These are phyloP conservation scores for Triadica sebifera DNA, from an alignment of 345 rosid genomes.

Conservation along the genomic window DNA sequence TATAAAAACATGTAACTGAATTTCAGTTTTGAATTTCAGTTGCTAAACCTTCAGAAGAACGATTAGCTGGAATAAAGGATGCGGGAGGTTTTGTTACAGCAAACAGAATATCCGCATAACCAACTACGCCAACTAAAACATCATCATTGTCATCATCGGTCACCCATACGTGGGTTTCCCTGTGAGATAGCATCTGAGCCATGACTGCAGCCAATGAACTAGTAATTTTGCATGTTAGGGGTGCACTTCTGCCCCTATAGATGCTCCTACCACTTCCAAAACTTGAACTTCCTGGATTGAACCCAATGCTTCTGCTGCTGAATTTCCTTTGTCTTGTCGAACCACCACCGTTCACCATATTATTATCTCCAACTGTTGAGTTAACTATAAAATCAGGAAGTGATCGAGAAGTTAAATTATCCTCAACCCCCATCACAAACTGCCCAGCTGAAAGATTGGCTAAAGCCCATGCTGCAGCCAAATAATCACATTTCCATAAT, in stretches of 20 bases:
- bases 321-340: slow-evolving; percentile 59
- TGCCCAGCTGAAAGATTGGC: slow-evolving; percentile 90
- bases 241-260: slow-evolving; percentile 93
- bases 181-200: slow-evolving; percentile 98
- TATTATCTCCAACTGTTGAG: slow-evolving; percentile 38
- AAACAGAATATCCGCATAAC: slow-evolving; percentile 74
- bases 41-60: slow-evolving; percentile 38
- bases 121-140: slow-evolving; percentile 75
- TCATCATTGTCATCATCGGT: slow-evolving; percentile 78
- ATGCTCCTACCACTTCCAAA: slow-evolving; percentile 66
- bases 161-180: slow-evolving; percentile 97
- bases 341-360: slow-evolving; percentile 27
- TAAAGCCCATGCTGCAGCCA: slow-evolving; percentile 91
- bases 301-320: slow-evolving; percentile 94
- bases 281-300: slow-evolving; percentile 58
- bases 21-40: slow-evolving; percentile 52
- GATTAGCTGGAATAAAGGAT: slow-evolving; percentile 33
- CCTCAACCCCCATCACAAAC: slow-evolving; percentile 96
- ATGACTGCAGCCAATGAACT: slow-evolving; percentile 93
- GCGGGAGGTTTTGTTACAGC: slow-evolving; percentile 77
- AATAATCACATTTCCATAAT: slow-evolving; percentile 92
- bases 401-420: slow-evolving; percentile 60
- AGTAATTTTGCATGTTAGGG: slow-evolving; percentile 78
- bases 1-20: not conserved
- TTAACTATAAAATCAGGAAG: slow-evolving; percentile 49